Evolutionary conservation across 192 early-diverging fungal genomes (phyloP), one percentile per base, ranked within the genome.

Genomic region (Coemansia sp.): DNA sequence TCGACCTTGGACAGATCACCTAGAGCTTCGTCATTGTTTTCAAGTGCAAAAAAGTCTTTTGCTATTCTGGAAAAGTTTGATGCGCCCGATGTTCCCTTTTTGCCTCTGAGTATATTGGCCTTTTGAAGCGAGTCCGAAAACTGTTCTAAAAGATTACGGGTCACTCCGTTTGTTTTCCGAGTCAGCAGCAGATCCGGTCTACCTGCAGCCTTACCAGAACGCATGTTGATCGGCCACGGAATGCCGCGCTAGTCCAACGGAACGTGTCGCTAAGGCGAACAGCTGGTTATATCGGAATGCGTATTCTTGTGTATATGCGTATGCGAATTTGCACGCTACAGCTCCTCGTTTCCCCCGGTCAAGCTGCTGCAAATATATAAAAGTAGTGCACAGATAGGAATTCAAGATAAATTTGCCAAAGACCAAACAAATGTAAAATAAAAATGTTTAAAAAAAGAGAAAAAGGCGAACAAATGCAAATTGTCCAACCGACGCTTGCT

Each of bases 281-380:
- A n/a, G n/a, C n/a, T n/a, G n/a, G n/a, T n/a, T n/a, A n/a, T n/a
- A n/a, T n/a, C n/a, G n/a, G n/a, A n/a, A 16, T 18, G 28, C 38
- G 18, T 59, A 59, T 12, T 25, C 31, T 14, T 40, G 38, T 8
- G 60, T 48, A 17, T 61, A 20, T 61, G 34, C 36, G 59, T 50
- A 22, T 50, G 49, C 4, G 49, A 5, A 17, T 16, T 5, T 10
- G 49, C 17, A 17, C 17, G 5, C 49, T 16, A 4, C 49, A 10
- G 49, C 49, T 50, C 20, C n/a, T n/a, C n/a, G n/a, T n/a, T n/a
- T n/a, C n/a, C n/a, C n/a, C n/a, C n/a, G n/a, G n/a, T n/a, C n/a
- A n/a, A n/a, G n/a, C n/a, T n/a, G n/a, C n/a, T n/a, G n/a, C n/a
- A n/a, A n/a, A n/a, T n/a, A n/a, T n/a, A n/a, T n/a, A n/a, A n/a